Base-by-base conservation (phyloP, 1,284 basidiomycete genomes). In the Ustilago lituana region DNA sequence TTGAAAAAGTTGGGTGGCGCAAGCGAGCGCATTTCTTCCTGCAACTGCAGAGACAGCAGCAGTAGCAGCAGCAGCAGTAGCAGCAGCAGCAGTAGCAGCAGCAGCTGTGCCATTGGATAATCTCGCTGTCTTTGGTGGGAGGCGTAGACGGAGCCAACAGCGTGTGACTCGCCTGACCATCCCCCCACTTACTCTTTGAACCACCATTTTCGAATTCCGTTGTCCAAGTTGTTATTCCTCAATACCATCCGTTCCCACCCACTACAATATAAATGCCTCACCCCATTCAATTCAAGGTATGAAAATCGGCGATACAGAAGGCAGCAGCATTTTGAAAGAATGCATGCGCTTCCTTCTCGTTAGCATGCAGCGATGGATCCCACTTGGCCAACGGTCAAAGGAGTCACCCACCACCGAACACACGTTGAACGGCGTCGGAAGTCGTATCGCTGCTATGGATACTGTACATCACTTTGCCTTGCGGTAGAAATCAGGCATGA, bases 51-150 rank as follows among this genome's bases (percentile, higher is more conserved):
- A 24, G 36, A 29, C 6, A 37, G 35, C 45, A 11, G 51, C 35
- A 35, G 23, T 12, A 3, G 38, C 40, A n/a, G 23, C 7, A 36
- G 15, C n/a, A 19, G 12, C 6, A 37, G 35, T 33, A 11, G 39
- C 39, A 12, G 31, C 20, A 14, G 23, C 7, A 36, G 15, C n/a
- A 19, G 12, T 3, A 37, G 35, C 45, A 11, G 51, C 35, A 35
- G 23, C 19, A 3, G 38, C 40, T 32, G 45, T 52, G 32, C n/a
- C 17, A 57, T 64, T 64, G 49, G 45, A 56, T 57, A 64, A 64
- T 46, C 54, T 24, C 17, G 45, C 39, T 22, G 29, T 19, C 26
- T 45, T 53, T 37, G 44, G 26, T 27, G 35, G 22, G n/a, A 5
- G n/a, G n/a, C n/a, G n/a, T n/a, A n/a, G n/a, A n/a, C n/a, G n/a